Percentiles rank a stretch among this genome's conserved stretches.
Conservation (phyloP, 352 stramenopile species). For the Phytophthora sp. region DNA sequence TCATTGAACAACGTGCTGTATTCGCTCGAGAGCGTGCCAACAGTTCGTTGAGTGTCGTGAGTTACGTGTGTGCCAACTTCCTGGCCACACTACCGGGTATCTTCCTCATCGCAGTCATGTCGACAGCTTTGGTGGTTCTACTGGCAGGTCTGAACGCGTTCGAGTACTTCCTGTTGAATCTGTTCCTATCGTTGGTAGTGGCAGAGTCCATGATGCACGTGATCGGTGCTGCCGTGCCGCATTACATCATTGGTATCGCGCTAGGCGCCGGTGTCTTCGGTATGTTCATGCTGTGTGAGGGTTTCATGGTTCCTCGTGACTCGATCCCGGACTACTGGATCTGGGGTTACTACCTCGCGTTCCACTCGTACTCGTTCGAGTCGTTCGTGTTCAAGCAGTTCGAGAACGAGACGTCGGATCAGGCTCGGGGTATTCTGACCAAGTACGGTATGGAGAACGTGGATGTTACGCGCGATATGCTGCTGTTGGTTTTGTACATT, state of each 20-base stretch:
- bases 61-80: slow-evolving; percentile 79
- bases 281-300: slow-evolving; percentile 84
- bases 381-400: slow-evolving; percentile 85
- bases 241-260: slow-evolving; percentile 87
- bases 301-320: slow-evolving; percentile 71
- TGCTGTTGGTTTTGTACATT: slow-evolving; percentile 43
- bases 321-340: slow-evolving; percentile 73
- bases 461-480: slow-evolving; percentile 49
- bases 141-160: slow-evolving; percentile 62
- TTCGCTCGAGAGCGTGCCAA: slow-evolving; percentile 66
- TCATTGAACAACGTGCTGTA: slow-evolving; percentile 85
- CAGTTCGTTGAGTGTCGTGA: slow-evolving; percentile 73
- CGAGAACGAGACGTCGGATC: slow-evolving; percentile 27
- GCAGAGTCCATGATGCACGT: slow-evolving; percentile 84
- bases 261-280: slow-evolving; percentile 72
- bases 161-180: slow-evolving; percentile 61
- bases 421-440: slow-evolving; percentile 24
- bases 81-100: slow-evolving; percentile 72
- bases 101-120: slow-evolving; percentile 67
- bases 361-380: slow-evolving; percentile 87
- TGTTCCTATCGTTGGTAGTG: slow-evolving; percentile 78
- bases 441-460: slow-evolving; percentile 55
- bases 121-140: slow-evolving; percentile 53
- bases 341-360: slow-evolving; percentile 87
- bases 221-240: slow-evolving; percentile 67